These are phyloP conservation scores for Fusarium pseudocircinatum DNA, from an alignment of 2,329 filamentous ascomycete genomes.

Conservation along the genomic window DNA sequence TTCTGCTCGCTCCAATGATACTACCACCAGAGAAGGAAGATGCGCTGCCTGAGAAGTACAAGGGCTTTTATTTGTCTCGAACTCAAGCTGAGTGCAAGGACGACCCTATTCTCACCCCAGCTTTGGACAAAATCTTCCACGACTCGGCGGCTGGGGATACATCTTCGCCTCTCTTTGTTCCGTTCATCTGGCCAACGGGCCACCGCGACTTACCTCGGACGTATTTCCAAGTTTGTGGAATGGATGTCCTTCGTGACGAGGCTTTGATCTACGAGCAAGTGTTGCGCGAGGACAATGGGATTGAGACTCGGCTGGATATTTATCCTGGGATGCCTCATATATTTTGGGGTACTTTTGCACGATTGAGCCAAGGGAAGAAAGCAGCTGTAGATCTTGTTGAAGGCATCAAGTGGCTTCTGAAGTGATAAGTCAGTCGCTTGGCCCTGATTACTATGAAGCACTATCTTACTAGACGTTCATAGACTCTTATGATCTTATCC, in stretches of 20 bases:
- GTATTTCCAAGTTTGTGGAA: not conserved
- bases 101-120: not conserved
- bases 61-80: not conserved
- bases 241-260: not conserved
- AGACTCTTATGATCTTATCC: too few relatives aligned
- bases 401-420: not conserved
- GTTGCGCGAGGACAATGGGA: not conserved
- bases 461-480: rapidly evolving
- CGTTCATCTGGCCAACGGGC: not conserved
- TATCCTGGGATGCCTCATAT: conserved; percentile 5
- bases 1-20: not conserved
- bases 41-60: not conserved
- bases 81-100: not conserved
- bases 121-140: not conserved
- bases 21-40: not conserved
- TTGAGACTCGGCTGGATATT: not conserved
- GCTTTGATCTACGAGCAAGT: not conserved
- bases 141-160: not conserved
- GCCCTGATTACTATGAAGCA: rapidly evolving
- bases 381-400: not conserved
- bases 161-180: not conserved
- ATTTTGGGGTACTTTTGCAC: not conserved
- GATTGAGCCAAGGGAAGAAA: not conserved
- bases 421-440: rapidly evolving
- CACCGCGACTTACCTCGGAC: not conserved